These are phyloP conservation scores for Crassisporium funariophilum DNA, from an alignment of 768 basidiomycete genomes.

Conservation along the genomic window DNA sequence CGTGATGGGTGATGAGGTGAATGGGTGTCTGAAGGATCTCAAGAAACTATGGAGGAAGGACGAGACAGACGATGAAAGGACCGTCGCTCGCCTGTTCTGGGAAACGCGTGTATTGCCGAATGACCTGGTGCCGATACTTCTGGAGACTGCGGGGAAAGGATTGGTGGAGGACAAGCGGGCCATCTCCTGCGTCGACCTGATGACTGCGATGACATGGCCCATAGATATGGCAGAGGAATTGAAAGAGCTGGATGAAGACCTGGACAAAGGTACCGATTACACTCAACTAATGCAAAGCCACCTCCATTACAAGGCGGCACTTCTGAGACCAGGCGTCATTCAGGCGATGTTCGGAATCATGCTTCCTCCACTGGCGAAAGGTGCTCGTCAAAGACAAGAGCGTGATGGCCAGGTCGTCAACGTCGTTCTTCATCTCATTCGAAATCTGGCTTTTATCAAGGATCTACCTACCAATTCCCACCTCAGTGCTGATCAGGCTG, in stretches of 20 bases:
- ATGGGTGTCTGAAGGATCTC: conserved; percentile 87
- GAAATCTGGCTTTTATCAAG: conserved; percentile 94
- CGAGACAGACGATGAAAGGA: conserved; percentile 95
- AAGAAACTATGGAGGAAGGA: conserved; percentile 97
- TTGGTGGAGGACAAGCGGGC: conserved; percentile 81
- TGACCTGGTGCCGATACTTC: conserved; percentile 85
- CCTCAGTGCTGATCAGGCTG: conserved; percentile 76
- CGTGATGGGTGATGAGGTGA: conserved; percentile 79
- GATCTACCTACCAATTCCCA: conserved; percentile 76
- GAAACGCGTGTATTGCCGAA: conserved; percentile 83
- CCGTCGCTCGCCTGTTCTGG: conserved; percentile 91
- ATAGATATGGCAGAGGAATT: conserved; percentile 95
- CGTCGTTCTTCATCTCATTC: conserved; percentile 83
- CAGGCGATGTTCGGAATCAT: conserved; percentile 74
- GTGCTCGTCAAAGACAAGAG: conserved; percentile 65
- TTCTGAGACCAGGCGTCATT: conserved; percentile 70
- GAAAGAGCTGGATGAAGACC: conserved; percentile 85
- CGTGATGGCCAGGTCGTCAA: conserved; percentile 87
- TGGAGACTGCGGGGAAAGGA: conserved; percentile 78
- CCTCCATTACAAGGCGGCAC: conserved; percentile 83
- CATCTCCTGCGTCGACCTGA: conserved; percentile 81
- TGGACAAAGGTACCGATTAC: conserved; percentile 85
- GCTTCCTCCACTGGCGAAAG: conserved; percentile 77
- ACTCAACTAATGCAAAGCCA: conserved; percentile 82
- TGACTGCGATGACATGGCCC: conserved; percentile 99